phyloP scores from a whole-genome alignment of 2,329 filamentous ascomycete species.

The Neodidymelliopsis sp. region DNA sequence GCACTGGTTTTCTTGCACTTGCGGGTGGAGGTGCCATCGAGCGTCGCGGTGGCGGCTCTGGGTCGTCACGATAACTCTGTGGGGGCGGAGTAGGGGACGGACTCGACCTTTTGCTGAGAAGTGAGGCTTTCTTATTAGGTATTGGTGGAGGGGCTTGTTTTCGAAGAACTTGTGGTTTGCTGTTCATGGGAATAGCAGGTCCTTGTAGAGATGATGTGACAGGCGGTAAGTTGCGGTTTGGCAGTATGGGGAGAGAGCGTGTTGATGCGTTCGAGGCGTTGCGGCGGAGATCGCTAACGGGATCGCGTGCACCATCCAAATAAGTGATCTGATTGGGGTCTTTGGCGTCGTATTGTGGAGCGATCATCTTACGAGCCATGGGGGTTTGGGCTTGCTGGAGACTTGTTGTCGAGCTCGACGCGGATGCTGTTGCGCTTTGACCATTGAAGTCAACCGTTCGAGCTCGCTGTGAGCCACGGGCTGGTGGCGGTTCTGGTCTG shows the following conservation, averaged over 20 bases:
- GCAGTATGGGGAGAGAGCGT: conserved; percentile 37
- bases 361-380: conserved; percentile 41
- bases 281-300: conserved; percentile 32
- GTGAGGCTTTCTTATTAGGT: conserved; percentile 44
- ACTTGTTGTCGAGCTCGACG: conserved; percentile 29
- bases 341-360: conserved; percentile 36
- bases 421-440: conserved; percentile 13
- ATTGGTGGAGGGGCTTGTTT: conserved; percentile 46
- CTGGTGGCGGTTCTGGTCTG: conserved; percentile 43
- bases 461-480: conserved; percentile 40
- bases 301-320: conserved; percentile 31
- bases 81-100: conserved; percentile 18
- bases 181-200: conserved; percentile 4
- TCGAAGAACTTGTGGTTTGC: conserved; percentile 36
- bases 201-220: conserved; percentile 9
- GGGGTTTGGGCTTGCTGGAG: conserved; percentile 24
- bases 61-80: conserved; percentile 35
- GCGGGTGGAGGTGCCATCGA: conserved; percentile 35
- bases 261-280: conserved; percentile 37
- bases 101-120: conserved; percentile 26
- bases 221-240: conserved; percentile 16
- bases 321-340: conserved; percentile 30
- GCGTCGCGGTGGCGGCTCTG: conserved; percentile 23
- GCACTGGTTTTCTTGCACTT: conserved; percentile 25
- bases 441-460: conserved; percentile 42